These are phyloP conservation scores for Aspergillus sp. DNA, from an alignment of 2,329 filamentous ascomycete species.

Conservation along the genomic window DNA sequence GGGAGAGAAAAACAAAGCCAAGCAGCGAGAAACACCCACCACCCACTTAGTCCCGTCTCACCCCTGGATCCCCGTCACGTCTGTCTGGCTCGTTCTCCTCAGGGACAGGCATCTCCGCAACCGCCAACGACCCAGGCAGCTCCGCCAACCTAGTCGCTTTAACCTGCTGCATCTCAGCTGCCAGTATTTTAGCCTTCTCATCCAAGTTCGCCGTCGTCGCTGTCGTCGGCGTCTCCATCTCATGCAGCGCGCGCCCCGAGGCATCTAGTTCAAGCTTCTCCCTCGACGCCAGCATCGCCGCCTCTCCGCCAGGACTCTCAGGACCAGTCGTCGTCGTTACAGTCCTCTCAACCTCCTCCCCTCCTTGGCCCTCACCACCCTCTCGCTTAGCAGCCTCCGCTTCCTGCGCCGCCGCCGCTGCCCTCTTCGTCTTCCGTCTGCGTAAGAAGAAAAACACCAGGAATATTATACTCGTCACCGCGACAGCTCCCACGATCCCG, in stretches of 20 bases:
- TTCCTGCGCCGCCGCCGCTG: background rate
- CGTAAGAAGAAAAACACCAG: slow-evolving; percentile 2
- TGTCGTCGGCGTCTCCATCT: slow-evolving; percentile 5
- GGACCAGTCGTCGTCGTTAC: background rate
- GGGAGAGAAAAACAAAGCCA: background rate
- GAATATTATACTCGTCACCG: slow-evolving; percentile 1
- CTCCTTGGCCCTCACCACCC: no score
- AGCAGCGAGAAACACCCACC: background rate
- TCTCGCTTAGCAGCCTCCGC: background rate
- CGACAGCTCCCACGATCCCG: slow-evolving; percentile 9
- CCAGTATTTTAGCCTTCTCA: background rate
- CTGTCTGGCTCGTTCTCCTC: background rate
- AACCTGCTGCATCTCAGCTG: background rate
- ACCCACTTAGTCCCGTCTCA: background rate
- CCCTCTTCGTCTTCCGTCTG: background rate
- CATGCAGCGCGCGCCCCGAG: slow-evolving; percentile 9
- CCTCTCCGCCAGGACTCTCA: background rate
- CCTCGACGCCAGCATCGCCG: slow-evolving; percentile 12
- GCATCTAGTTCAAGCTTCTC: slow-evolving; percentile 15
- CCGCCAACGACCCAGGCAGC: slow-evolving; percentile 3
- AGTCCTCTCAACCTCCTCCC: background rate
- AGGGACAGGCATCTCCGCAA: slow-evolving; percentile 3
- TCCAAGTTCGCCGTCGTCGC: background rate
- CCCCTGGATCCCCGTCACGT: background rate
- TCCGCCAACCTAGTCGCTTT: background rate